Percentiles rank a stretch among this genome's conserved stretches.
phyloP scores from a whole-genome alignment of 371 early-diverging fungal genomes.

The Mucor plumbeus region DNA sequence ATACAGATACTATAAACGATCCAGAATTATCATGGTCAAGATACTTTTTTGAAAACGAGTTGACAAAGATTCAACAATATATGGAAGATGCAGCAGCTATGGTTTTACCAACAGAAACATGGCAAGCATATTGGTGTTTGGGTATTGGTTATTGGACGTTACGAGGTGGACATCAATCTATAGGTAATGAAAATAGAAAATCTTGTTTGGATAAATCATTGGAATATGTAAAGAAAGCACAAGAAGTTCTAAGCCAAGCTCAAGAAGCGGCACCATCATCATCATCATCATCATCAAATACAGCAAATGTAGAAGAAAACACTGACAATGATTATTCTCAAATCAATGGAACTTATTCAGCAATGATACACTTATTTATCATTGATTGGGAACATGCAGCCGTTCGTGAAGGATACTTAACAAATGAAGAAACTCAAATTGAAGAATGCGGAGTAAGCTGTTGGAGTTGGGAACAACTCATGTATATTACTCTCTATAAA shows the following conservation, averaged over 20 bases:
- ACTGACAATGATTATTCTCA: background rate
- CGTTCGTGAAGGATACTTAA: constrained; percentile 2
- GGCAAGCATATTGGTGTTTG: constrained; percentile 34
- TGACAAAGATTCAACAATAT: background rate
- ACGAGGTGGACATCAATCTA: constrained; percentile 8
- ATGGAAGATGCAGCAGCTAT: background rate
- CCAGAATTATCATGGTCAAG: background rate
- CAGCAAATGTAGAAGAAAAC: background rate
- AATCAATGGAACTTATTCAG: background rate
- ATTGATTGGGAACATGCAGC: background rate
- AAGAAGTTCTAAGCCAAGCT: background rate
- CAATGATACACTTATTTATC: constrained; percentile 7
- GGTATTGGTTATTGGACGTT: constrained; percentile 35
- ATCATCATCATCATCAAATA: background rate
- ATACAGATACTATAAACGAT: background rate
- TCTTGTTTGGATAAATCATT: background rate
- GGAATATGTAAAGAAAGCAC: constrained; percentile 3
- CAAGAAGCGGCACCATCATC: background rate
- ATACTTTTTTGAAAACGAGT: constrained; percentile 9
- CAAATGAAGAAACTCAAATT: background rate
- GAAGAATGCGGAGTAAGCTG: background rate
- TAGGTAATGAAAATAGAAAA: background rate
- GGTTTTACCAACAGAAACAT: constrained; percentile 7
- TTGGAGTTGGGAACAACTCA: background rate
- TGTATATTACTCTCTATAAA: constrained; percentile 17